These are phyloP conservation scores for Lactifluus rugatus DNA, from an alignment of 768 basidiomycete genomes.

Conservation along the genomic window DNA sequence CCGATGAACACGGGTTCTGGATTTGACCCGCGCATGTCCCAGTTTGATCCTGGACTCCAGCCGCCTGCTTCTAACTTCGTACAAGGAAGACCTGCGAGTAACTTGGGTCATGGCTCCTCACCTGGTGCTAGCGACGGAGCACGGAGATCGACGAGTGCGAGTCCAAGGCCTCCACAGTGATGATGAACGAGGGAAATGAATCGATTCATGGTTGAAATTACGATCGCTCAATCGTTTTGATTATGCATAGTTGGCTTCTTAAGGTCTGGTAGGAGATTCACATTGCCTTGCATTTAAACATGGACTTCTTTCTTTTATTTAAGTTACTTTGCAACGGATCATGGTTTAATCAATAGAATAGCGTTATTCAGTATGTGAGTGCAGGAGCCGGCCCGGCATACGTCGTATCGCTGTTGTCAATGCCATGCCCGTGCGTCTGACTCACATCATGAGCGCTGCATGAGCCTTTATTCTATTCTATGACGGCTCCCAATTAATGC, in stretches of 20 bases:
- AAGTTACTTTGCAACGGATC: not conserved
- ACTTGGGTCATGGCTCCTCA: not conserved
- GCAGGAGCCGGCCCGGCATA: too few species aligned
- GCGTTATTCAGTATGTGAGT: too few species aligned
- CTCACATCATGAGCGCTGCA: not conserved
- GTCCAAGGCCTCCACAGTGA: slow-evolving; percentile 11
- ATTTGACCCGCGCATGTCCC: slow-evolving; percentile 17
- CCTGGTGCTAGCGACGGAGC: slow-evolving; percentile 4
- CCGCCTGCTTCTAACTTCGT: slow-evolving; percentile 1
- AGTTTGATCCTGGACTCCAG: slow-evolving; percentile 16
- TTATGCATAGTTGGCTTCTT: not conserved
- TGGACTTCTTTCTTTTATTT: not conserved
- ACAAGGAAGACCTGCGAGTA: slow-evolving; percentile 1
- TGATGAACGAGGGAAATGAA: not conserved
- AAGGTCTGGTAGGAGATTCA: not conserved
- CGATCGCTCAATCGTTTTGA: not conserved
- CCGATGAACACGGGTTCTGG: slow-evolving; percentile 12
- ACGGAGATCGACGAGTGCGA: slow-evolving; percentile 8
- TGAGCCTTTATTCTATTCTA: not conserved
- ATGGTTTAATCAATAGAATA: not conserved
- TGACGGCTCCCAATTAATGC: not conserved
- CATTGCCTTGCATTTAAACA: not conserved
- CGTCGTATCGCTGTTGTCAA: too few species aligned
- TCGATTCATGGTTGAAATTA: not conserved
- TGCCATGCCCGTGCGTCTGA: not conserved